Percentiles rank a stretch among this genome's conserved stretches.
These are phyloP conservation scores for Myxozyma neotropica DNA, from an alignment of 805 yeast genomes.

Conservation along the genomic window DNA sequence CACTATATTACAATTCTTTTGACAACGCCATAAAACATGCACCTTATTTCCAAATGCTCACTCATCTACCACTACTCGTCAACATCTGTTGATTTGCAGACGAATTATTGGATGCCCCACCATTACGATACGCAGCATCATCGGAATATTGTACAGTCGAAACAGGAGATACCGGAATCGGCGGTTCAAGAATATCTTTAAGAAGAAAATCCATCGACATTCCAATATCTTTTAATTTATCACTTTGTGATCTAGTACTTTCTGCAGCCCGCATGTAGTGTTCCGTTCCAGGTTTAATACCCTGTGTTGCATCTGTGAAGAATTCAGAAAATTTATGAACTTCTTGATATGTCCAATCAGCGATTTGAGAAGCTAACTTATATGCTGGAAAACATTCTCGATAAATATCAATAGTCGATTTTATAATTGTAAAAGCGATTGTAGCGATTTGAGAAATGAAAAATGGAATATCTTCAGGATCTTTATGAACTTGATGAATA, in stretches of 20 bases:
- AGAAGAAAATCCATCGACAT: slow-evolving; percentile 34
- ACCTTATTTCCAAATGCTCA: background rate
- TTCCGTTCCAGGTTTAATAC: slow-evolving; percentile 37
- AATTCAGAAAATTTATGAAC: slow-evolving; percentile 60
- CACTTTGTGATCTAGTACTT: slow-evolving; percentile 28
- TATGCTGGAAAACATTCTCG: slow-evolving; percentile 52
- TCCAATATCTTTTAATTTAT: slow-evolving; percentile 29
- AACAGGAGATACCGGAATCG: background rate
- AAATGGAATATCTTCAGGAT: slow-evolving; percentile 49
- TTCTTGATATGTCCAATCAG: slow-evolving; percentile 76
- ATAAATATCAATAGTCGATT: slow-evolving; percentile 59
- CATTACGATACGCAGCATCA: background rate
- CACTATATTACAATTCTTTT: background rate
- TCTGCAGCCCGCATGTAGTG: slow-evolving; percentile 19
- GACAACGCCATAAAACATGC: background rate
- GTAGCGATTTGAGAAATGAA: slow-evolving; percentile 65
- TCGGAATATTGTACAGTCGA: background rate
- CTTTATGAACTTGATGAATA: slow-evolving; percentile 55
- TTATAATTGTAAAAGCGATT: slow-evolving; percentile 62
- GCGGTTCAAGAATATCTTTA: slow-evolving; percentile 19
- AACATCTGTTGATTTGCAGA: background rate
- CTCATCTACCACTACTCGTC: background rate
- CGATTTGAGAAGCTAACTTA: slow-evolving; percentile 58
- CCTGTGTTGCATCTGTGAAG: slow-evolving; percentile 66
- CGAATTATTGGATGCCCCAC: background rate